Conservation (phyloP, 1,139 yeast genomes). For the Hanseniaspora gamundiae region DNA sequence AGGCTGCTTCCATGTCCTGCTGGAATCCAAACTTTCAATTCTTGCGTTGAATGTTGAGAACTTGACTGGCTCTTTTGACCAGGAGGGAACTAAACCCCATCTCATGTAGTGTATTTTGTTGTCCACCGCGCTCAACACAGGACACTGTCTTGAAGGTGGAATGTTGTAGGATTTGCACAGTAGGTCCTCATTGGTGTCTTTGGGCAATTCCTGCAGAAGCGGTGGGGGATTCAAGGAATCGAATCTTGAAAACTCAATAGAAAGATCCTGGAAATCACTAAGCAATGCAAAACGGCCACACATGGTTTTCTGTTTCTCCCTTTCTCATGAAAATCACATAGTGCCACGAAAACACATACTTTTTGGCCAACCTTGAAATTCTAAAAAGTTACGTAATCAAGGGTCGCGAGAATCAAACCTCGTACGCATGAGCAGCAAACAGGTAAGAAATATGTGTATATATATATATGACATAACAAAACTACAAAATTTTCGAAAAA, state of each 20-base stretch:
- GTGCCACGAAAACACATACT: no score
- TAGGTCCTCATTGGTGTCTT: slow-evolving; percentile 7
- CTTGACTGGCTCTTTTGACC: slow-evolving; percentile 31
- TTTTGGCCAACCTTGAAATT: no score
- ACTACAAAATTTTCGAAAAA: no score
- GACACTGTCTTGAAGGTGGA: slow-evolving; percentile 38
- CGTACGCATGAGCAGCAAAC: no score
- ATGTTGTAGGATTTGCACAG: slow-evolving; percentile 31
- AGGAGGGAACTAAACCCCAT: slow-evolving; percentile 51
- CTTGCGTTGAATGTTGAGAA: slow-evolving; percentile 53
- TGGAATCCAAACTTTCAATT: slow-evolving; percentile 38
- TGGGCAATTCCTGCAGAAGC: slow-evolving; percentile 12
- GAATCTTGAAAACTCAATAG: background rate
- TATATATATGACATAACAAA: no score
- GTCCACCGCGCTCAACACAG: slow-evolving; percentile 28
- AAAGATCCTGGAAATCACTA: slow-evolving; percentile 14
- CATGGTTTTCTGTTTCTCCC: slow-evolving; percentile 19
- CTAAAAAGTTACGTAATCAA: no score
- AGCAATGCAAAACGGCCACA: slow-evolving; percentile 38
- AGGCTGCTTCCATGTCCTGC: slow-evolving; percentile 39
- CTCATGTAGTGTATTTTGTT: slow-evolving; percentile 33
- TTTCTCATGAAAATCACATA: background rate
- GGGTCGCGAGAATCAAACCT: background rate
- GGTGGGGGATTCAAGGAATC: background rate
- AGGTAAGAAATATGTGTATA: no score